These are phyloP conservation scores for Penicillium fuscoglaucum DNA, from an alignment of 2,329 filamentous ascomycete species.

Conservation along the genomic window DNA sequence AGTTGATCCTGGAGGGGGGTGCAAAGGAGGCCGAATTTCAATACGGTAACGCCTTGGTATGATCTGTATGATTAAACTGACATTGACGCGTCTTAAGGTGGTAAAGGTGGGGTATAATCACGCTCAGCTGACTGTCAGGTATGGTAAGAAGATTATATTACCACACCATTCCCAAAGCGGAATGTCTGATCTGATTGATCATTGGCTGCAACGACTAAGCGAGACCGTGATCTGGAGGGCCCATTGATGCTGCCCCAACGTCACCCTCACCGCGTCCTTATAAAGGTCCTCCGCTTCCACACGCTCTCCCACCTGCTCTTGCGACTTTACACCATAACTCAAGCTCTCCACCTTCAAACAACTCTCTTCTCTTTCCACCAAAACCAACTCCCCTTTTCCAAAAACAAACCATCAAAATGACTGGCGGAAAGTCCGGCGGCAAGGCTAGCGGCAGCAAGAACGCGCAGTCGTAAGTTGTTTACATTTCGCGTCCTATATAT, in stretches of 20 bases:
- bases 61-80: slow-evolving; percentile 48
- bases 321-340: slow-evolving; percentile 23
- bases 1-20: slow-evolving; percentile 47
- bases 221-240: slow-evolving; percentile 50
- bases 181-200: slow-evolving; percentile 36
- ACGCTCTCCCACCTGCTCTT: slow-evolving; percentile 34
- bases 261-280: slow-evolving; percentile 47
- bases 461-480: slow-evolving; percentile 86
- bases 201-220: slow-evolving; percentile 46
- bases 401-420: slow-evolving; percentile 76
- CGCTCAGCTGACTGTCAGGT: slow-evolving; percentile 25
- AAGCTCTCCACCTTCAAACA: slow-evolving; percentile 18
- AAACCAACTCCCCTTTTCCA: slow-evolving; percentile 1
- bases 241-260: slow-evolving; percentile 42
- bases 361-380: not conserved
- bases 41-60: slow-evolving; percentile 45
- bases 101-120: slow-evolving; percentile 15
- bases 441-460: slow-evolving; percentile 99
- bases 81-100: slow-evolving; percentile 25
- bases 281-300: slow-evolving; percentile 43
- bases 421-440: slow-evolving; percentile 99
- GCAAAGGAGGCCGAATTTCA: slow-evolving; percentile 49
- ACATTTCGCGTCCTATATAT: slow-evolving; percentile 14
- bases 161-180: slow-evolving; percentile 32
- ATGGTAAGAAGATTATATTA: slow-evolving; percentile 25